Evolutionary conservation across 257 asterid species (phyloP), one percentile per base, ranked within the genome.

Genomic region (Nicotiana tabacum): DNA sequence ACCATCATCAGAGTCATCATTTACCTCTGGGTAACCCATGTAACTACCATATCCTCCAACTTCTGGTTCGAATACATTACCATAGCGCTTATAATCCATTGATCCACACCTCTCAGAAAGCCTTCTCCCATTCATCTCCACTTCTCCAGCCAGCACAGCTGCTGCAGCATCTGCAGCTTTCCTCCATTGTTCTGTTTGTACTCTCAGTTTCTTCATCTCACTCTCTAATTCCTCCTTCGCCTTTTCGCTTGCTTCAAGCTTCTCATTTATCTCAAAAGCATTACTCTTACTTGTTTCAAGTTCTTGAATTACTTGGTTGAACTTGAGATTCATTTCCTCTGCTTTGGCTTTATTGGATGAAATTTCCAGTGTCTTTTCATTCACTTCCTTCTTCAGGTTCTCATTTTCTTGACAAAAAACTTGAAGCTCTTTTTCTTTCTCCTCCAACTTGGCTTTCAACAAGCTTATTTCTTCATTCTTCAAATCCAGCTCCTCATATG

Each of bases 141-240:
- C 90, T 18, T 89, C 98, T 9, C 92, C 98, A 0, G 97, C 95
- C 60, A 96, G 83, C 6, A 96, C 88, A 1, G 93, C 87, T 0
- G 99, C 99, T 9, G 99, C 99, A 32, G 97, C 98, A 86, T 96
- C 98, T 1, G 99, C 99, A 43, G 99, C 98, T 84, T 96, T 96
- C 67, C 92, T 89, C 98, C 98, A 96, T 69, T 96, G 98, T 79
- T 94, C 98, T 0, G 97, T 94, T 76, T 94, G 99, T 9, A 94
- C 91, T 3, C 90, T 86, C 3, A 94, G 90, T 93, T 84, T 93
- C 90, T 89, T 92, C 98, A 94, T 93, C 89, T 96, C 99, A 15
- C 80, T 79, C 82, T 94, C 97, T 66, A 96, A 17, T 9, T 89
- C 95, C 67, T 80, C 90, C 84, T 91, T 96, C 0, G 83, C 91